phyloP scores from a whole-genome alignment of 768 basidiomycete genomes.

The Nidula microcarpa region DNA sequence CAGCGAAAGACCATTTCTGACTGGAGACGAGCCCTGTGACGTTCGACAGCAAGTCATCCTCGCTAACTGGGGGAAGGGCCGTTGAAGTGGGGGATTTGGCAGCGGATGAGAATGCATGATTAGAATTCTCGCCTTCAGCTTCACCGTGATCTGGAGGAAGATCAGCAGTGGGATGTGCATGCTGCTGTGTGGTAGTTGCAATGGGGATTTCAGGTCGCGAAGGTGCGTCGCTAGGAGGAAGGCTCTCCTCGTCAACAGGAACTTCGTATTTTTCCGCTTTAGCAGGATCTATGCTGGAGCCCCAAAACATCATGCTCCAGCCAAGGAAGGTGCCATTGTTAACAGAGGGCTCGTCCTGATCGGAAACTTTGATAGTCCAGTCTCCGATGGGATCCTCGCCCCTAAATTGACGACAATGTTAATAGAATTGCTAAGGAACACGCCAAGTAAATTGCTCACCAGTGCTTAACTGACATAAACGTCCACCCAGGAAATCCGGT shows the following conservation, averaged over 20 bases:
- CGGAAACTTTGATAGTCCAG: conserved; percentile 90
- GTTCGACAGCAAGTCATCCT: conserved; percentile 82
- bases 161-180: conserved; percentile 36
- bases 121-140: conserved; percentile 78
- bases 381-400: conserved; percentile 87
- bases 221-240: conserved; percentile 39
- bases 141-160: conserved; percentile 85
- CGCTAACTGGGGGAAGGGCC: conserved; percentile 51
- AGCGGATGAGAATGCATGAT: conserved; percentile 59
- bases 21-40: conserved; percentile 68
- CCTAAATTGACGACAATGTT: conserved; percentile 41
- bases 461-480: conserved; percentile 98
- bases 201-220: conserved; percentile 3
- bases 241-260: conserved; percentile 44
- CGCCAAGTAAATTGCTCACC: conserved; percentile 48
- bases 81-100: conserved; percentile 20
- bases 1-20: conserved; percentile 89
- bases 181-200: conserved; percentile 42
- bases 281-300: conserved; percentile 72
- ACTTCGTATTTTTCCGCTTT: conserved; percentile 65
- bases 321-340: conserved; percentile 73
- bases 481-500: conserved; percentile 89
- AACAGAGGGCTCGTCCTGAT: conserved; percentile 56
- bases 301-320: conserved; percentile 96
- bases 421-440: conserved; percentile 11